Evolutionary conservation across 108 stramenopile species (phyloP).

Genomic region (Phaeodactylum tricornutum): DNA sequence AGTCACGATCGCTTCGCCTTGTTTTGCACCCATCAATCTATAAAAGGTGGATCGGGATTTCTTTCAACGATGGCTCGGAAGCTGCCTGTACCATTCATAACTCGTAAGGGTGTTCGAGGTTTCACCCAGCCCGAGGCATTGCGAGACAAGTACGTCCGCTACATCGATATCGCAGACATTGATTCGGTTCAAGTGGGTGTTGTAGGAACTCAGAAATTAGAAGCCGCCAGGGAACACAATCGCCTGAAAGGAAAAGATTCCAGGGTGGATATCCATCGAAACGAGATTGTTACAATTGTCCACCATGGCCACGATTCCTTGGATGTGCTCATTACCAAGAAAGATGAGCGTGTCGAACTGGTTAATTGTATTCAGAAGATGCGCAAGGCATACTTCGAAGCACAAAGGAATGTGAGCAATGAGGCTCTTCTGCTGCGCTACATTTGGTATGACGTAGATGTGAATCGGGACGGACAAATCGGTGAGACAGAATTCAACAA

Average conservation of each 20-base stretch:
- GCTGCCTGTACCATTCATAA: no score
- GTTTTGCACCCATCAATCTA: slow-evolving; percentile 40
- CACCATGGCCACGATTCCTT: slow-evolving; percentile 32
- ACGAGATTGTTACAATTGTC: slow-evolving; percentile 38
- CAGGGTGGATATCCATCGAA: slow-evolving; percentile 8
- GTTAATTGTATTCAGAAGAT: slow-evolving; percentile 28
- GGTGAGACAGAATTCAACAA: slow-evolving; percentile 33
- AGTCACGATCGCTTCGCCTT: slow-evolving; percentile 48
- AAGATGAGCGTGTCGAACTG: slow-evolving; percentile 25
- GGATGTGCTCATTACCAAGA: slow-evolving; percentile 30
- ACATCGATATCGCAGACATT: slow-evolving; percentile 63
- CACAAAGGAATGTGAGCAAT: slow-evolving; percentile 17
- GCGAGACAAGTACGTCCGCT: slow-evolving; percentile 24
- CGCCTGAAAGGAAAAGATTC: slow-evolving; percentile 5
- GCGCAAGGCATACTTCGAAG: slow-evolving; percentile 25
- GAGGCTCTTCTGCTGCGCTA: slow-evolving; percentile 60
- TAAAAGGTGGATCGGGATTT: no score
- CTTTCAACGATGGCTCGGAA: no score
- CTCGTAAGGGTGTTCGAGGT: slow-evolving; percentile 11
- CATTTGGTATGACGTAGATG: slow-evolving; percentile 68
- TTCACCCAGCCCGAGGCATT: slow-evolving; percentile 3
- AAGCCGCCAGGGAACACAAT: slow-evolving; percentile 17
- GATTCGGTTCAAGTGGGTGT: slow-evolving; percentile 42
- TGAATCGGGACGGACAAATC: slow-evolving; percentile 30
- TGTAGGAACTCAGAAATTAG: slow-evolving; percentile 46